phyloP scores from a whole-genome alignment of 208 protist genomes.

The Novymonas esmeraldas region DNA sequence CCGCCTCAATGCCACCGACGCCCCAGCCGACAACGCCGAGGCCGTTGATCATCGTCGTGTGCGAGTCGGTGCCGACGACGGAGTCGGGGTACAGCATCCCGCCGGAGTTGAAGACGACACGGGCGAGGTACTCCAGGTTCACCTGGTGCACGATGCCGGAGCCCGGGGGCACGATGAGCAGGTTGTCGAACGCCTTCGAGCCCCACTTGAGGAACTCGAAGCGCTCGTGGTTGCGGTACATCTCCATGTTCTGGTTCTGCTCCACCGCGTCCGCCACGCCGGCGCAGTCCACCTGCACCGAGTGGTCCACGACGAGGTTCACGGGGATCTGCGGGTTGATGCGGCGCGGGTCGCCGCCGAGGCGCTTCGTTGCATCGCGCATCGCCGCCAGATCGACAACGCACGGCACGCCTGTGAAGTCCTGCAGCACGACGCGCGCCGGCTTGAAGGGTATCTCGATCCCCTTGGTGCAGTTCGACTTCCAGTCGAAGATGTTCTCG shows the following conservation, averaged over 20 bases:
- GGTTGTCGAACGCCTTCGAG: slow-evolving; percentile 93
- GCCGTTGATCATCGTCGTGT: slow-evolving; percentile 98
- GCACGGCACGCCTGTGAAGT: slow-evolving; percentile 96
- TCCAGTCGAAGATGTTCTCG: slow-evolving; percentile 95
- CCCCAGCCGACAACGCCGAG: slow-evolving; percentile 96
- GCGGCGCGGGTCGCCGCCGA: slow-evolving; percentile 90
- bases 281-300: slow-evolving; percentile 93
- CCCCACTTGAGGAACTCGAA: slow-evolving; percentile 98
- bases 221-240: slow-evolving; percentile 95
- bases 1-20: slow-evolving; percentile 97
- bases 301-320: slow-evolving; percentile 97
- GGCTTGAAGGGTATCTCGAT: slow-evolving; percentile 97
- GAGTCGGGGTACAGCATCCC: slow-evolving; percentile 96
- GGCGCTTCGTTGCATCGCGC: slow-evolving; percentile 91
- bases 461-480: slow-evolving; percentile 84
- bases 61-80: slow-evolving; percentile 96
- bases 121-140: slow-evolving; percentile 97
- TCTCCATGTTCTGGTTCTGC: slow-evolving; percentile 94
- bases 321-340: slow-evolving; percentile 97
- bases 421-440: slow-evolving; percentile 95
- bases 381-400: slow-evolving; percentile 97
- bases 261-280: slow-evolving; percentile 77
- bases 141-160: slow-evolving; percentile 98
- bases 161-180: slow-evolving; percentile 96
- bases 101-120: slow-evolving; percentile 93